These are phyloP conservation scores for Blastobotrys parvus DNA, from an alignment of 805 yeast species.

Conservation along the genomic window DNA sequence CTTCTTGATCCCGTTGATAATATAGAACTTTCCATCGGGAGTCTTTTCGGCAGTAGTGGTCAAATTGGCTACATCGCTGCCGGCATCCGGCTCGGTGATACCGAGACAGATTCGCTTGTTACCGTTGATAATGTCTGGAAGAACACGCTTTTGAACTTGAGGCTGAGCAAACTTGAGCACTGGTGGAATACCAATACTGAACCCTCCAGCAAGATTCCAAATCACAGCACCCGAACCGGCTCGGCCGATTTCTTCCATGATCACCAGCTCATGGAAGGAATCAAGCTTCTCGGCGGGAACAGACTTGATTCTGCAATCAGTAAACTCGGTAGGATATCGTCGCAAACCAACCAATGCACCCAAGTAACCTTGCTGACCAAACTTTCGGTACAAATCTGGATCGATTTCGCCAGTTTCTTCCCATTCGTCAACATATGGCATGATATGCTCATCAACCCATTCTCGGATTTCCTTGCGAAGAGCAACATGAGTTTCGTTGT, in stretches of 20 bases:
- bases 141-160: conserved; percentile 28
- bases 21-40: conserved; percentile 33
- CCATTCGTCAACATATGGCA: conserved; percentile 37
- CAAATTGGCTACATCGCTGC: conserved; percentile 36
- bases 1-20: conserved; percentile 36
- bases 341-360: conserved; percentile 32
- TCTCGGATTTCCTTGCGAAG: conserved; percentile 33
- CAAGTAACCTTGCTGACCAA: conserved; percentile 34
- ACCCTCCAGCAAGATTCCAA: conserved; percentile 35
- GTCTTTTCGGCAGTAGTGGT: conserved; percentile 31
- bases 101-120: conserved; percentile 33
- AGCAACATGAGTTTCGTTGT: conserved; percentile 33
- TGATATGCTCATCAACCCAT: conserved; percentile 31
- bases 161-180: conserved; percentile 28
- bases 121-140: conserved; percentile 32
- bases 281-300: conserved; percentile 34
- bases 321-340: conserved; percentile 30
- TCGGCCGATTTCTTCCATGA: conserved; percentile 32
- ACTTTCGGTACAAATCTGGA: conserved; percentile 26
- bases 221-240: conserved; percentile 35
- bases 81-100: conserved; percentile 39
- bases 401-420: conserved; percentile 32
- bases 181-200: conserved; percentile 35
- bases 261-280: conserved; percentile 32
- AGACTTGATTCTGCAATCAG: conserved; percentile 27